Conservation (phyloP, 2,329 filamentous ascomycete genomes). For the Taxawa tesnikishii region DNA sequence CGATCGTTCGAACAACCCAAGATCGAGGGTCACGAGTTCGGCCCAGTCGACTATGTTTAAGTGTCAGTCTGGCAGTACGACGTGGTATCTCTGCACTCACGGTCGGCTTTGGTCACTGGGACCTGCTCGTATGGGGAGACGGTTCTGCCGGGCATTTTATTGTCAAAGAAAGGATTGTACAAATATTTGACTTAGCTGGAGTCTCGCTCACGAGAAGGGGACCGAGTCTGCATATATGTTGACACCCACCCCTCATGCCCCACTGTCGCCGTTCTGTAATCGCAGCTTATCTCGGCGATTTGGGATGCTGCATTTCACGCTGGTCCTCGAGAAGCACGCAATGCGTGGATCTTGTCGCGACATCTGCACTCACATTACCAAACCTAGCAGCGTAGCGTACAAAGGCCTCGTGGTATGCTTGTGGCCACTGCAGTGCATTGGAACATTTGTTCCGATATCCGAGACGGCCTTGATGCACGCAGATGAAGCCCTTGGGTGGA, state of each 20-base stretch:
- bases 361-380: too few species aligned
- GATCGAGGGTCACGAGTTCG: conserved; percentile 45
- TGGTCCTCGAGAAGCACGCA: not conserved
- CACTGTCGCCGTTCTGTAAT: not conserved
- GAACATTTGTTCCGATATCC: too few species aligned
- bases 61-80: conserved; percentile 10
- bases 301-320: not conserved
- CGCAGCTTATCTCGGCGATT: not conserved
- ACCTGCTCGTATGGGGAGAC: conserved; percentile 17
- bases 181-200: too few species aligned
- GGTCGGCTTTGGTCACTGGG: conserved; percentile 18
- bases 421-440: too few species aligned
- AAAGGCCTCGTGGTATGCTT: too few species aligned
- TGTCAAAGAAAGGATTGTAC: not conserved
- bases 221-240: not conserved
- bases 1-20: conserved; percentile 40
- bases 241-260: too few species aligned
- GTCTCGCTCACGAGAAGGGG: not conserved
- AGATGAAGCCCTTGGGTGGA: too few species aligned
- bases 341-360: conserved; percentile 1
- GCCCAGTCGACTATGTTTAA: conserved; percentile 28
- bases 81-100: conserved; percentile 10
- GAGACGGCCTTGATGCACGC: too few species aligned
- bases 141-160: conserved; percentile 9
- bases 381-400: too few species aligned